These are phyloP conservation scores for Ophiocordyceps sinensis DNA, from an alignment of 2,329 filamentous ascomycete species.

Conservation along the genomic window DNA sequence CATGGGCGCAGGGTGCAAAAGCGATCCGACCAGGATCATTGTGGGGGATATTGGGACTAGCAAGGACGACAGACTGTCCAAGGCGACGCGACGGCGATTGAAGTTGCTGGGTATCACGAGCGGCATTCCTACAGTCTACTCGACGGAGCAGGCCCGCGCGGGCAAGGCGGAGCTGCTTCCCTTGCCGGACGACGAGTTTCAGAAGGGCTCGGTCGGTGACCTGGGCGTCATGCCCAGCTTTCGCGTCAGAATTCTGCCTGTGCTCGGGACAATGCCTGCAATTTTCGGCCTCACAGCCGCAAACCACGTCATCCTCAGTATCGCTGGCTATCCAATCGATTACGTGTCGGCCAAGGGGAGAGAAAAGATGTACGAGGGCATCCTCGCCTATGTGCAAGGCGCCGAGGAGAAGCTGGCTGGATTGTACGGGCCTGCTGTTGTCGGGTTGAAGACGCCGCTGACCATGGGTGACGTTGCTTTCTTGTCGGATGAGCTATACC, in stretches of 20 bases:
- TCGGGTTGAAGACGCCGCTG: constrained; percentile 68
- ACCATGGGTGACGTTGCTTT: constrained; percentile 74
- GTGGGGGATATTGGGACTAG: constrained; percentile 84
- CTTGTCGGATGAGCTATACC: constrained; percentile 77
- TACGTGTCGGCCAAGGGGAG: constrained; percentile 68
- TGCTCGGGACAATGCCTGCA: constrained; percentile 92
- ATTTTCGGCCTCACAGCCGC: constrained; percentile 86
- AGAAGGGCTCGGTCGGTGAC: constrained; percentile 74
- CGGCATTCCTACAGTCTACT: constrained; percentile 86
- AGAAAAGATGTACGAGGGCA: constrained; percentile 84
- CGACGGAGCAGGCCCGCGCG: constrained; percentile 75
- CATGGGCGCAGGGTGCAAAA: constrained; percentile 96
- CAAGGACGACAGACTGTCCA: constrained; percentile 77
- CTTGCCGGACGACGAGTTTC: constrained; percentile 73
- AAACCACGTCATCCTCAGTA: constrained; percentile 78
- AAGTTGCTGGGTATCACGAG: constrained; percentile 65
- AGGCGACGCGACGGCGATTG: constrained; percentile 66
- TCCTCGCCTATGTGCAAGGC: constrained; percentile 61
- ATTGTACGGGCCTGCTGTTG: constrained; percentile 15
- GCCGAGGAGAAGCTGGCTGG: constrained; percentile 63
- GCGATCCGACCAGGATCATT: constrained; percentile 66
- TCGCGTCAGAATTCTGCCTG: constrained; percentile 83
- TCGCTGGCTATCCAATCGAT: constrained; percentile 73
- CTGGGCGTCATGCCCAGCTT: constrained; percentile 85
- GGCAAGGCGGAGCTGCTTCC: constrained; percentile 86